phyloP scores from a whole-genome alignment of 2,329 filamentous ascomycete species.

The Blastomyces emzantsi region DNA sequence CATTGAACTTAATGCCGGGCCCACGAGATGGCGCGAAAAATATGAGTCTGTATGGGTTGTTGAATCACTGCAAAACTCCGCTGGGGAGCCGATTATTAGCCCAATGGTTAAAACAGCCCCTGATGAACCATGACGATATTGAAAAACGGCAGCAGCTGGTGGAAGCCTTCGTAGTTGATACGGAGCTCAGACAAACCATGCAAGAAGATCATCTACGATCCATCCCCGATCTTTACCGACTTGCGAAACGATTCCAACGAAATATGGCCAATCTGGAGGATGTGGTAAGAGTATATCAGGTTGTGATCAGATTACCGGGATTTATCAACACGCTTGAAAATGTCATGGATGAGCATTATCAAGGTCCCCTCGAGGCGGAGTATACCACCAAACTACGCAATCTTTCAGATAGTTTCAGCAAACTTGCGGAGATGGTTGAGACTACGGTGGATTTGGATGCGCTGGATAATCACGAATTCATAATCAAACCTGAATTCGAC shows the following conservation, averaged over 20 bases:
- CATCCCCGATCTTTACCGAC: slow-evolving; percentile 85
- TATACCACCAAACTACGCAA: slow-evolving; percentile 78
- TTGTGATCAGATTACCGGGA: slow-evolving; percentile 80
- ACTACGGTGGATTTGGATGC: slow-evolving; percentile 94
- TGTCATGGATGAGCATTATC: slow-evolving; percentile 92
- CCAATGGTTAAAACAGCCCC: slow-evolving; percentile 95
- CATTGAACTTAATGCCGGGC: slow-evolving; percentile 94
- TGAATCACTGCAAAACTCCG: slow-evolving; percentile 97
- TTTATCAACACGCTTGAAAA: slow-evolving; percentile 83
- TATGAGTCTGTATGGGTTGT: slow-evolving; percentile 88
- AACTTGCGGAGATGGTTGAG: slow-evolving; percentile 95
- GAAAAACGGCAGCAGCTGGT: slow-evolving; percentile 88
- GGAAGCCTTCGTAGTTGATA: slow-evolving; percentile 88
- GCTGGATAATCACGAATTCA: slow-evolving; percentile 93
- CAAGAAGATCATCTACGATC: slow-evolving; percentile 91
- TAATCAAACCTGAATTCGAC: slow-evolving; percentile 98
- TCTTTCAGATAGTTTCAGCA: slow-evolving; percentile 68
- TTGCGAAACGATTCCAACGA: slow-evolving; percentile 91
- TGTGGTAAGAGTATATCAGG: slow-evolving; percentile 90
- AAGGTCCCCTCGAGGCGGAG: slow-evolving; percentile 71
- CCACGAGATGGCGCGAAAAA: slow-evolving; percentile 90
- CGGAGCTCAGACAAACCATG: slow-evolving; percentile 86
- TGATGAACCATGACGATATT: slow-evolving; percentile 86
- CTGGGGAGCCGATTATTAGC: slow-evolving; percentile 81
- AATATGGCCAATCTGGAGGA: slow-evolving; percentile 88